Evolutionary conservation across 495 filamentous ascomycete genomes (phyloP).

Genomic region (Hyaloscypha variabilis): DNA sequence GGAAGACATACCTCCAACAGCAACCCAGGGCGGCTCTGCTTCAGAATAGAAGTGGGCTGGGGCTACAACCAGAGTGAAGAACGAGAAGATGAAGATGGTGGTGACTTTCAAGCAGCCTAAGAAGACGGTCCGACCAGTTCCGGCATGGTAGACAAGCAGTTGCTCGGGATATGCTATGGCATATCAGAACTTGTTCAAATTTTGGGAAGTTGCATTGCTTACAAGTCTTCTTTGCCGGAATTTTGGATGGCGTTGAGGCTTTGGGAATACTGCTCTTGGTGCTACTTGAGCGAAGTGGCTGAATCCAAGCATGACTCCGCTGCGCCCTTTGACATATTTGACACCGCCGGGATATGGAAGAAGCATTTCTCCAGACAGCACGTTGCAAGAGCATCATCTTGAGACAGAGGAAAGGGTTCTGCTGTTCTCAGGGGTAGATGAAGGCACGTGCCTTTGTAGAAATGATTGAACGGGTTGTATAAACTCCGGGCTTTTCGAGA

Average conservation of each 20-base stretch:
- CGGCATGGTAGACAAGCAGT: slow-evolving; percentile 73
- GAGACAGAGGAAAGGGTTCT: not conserved
- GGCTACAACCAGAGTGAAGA: slow-evolving; percentile 60
- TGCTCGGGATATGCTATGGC: slow-evolving; percentile 53
- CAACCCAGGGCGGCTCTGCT: slow-evolving; percentile 41
- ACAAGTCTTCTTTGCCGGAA: slow-evolving; percentile 1
- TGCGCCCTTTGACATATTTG: not conserved
- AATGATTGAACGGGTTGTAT: not conserved
- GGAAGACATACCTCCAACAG: slow-evolving; percentile 42
- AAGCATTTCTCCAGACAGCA: not conserved
- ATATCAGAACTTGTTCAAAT: not conserved
- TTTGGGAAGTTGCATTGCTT: slow-evolving; percentile 1
- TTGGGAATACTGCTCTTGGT: not conserved
- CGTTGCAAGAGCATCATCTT: not conserved
- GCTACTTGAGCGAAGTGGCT: not conserved
- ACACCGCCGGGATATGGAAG: not conserved
- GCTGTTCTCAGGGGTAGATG: not conserved
- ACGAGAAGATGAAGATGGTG: slow-evolving; percentile 69
- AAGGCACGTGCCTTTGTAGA: not conserved
- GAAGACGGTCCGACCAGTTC: slow-evolving; percentile 65
- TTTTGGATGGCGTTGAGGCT: not conserved
- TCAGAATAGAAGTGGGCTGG: slow-evolving; percentile 57
- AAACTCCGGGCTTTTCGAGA: not conserved
- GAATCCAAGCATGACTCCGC: not conserved
- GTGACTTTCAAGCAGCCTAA: slow-evolving; percentile 69